Evolutionary conservation across 805 yeast genomes (phyloP).

Genomic region (Yamadazyma insecticola): DNA sequence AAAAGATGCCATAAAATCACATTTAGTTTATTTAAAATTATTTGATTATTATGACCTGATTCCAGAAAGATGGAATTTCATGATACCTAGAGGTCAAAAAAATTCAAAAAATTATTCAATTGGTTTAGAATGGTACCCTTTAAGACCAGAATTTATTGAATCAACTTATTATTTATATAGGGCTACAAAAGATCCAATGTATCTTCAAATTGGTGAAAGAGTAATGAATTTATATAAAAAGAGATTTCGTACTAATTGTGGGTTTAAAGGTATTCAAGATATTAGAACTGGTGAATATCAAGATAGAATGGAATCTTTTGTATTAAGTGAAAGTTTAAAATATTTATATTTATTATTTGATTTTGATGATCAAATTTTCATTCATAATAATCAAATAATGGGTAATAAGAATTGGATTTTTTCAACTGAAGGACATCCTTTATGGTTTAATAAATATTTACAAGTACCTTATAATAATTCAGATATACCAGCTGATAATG

Average conservation of each 20-base stretch:
- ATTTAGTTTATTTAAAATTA: constrained; percentile 60
- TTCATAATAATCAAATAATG: constrained; percentile 32
- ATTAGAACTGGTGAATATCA: constrained; percentile 57
- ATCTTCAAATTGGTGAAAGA: constrained; percentile 67
- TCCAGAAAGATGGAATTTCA: constrained; percentile 80
- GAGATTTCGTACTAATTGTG: constrained; percentile 61
- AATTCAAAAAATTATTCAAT: constrained; percentile 20
- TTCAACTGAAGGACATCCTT: constrained; percentile 89
- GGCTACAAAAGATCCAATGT: constrained; percentile 85
- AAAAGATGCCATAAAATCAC: constrained; percentile 56
- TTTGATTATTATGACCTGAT: constrained; percentile 79
- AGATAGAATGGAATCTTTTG: constrained; percentile 90
- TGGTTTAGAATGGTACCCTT: constrained; percentile 83
- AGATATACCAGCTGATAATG: no score
- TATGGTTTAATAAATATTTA: constrained; percentile 55
- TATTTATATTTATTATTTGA: constrained; percentile 80
- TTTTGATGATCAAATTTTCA: constrained; percentile 44
- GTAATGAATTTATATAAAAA: constrained; percentile 52
- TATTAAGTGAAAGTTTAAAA: constrained; percentile 80
- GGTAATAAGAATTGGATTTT: constrained; percentile 49
- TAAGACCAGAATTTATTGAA: constrained; percentile 89
- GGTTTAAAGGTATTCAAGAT: constrained; percentile 74
- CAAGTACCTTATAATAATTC: neutral
- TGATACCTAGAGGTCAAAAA: constrained; percentile 9
- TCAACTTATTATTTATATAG: constrained; percentile 78